phyloP scores from a whole-genome alignment of 306 rosid genomes.

The Adenanthera pavonina region DNA sequence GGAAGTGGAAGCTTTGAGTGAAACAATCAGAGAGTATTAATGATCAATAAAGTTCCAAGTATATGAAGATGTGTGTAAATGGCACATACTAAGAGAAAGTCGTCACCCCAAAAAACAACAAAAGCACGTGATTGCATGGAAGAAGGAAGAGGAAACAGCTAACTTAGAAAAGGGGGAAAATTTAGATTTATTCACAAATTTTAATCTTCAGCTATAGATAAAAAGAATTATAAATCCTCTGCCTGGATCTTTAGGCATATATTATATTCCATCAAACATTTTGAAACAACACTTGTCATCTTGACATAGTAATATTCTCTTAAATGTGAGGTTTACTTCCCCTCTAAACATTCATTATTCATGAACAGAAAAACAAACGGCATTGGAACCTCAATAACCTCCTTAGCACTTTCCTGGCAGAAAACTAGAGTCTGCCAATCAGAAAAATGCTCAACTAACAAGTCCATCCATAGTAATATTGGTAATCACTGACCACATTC shows the following conservation, averaged over 20 bases:
- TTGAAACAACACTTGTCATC: background rate
- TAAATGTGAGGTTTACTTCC: background rate
- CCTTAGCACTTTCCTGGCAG: background rate
- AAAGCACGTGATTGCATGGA: background rate
- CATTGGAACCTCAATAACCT: background rate
- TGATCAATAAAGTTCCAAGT: background rate
- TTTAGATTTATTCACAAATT: background rate
- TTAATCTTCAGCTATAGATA: background rate
- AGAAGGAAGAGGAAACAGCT: background rate
- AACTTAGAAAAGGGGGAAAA: background rate
- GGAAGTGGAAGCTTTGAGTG: conserved; percentile 1
- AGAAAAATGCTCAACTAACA: conserved; percentile 1
- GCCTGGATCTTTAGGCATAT: background rate
- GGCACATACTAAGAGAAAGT: background rate
- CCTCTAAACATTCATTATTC: background rate
- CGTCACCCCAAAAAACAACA: background rate
- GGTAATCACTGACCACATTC: background rate
- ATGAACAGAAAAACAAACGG: background rate
- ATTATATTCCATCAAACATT: background rate
- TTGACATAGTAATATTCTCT: background rate
- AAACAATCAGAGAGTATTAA: background rate
- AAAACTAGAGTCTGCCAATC: conserved; percentile 24
- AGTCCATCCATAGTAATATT: background rate
- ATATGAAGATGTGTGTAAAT: background rate
- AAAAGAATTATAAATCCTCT: background rate